Evolutionary conservation across 306 rosid genomes (phyloP).

Genomic region (Lathyrus oleraceus): DNA sequence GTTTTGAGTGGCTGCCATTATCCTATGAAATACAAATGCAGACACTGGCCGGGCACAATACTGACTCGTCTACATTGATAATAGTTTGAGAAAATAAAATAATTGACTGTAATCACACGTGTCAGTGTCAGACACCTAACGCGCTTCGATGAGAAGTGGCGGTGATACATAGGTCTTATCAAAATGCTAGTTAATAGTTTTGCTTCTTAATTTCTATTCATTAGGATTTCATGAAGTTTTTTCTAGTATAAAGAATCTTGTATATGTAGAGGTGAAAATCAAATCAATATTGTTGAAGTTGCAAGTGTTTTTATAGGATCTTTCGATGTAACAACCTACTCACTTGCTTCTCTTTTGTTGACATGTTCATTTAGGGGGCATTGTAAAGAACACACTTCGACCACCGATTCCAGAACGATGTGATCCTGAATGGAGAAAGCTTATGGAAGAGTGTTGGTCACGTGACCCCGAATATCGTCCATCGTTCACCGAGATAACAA

Average conservation of each 20-base stretch:
- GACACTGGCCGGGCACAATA: not conserved
- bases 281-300: not conserved
- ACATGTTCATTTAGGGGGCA: constrained; percentile 56
- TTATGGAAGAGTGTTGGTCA: constrained; percentile 83
- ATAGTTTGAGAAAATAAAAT: not conserved
- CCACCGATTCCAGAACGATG: constrained; percentile 61
- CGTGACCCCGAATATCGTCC: constrained; percentile 65
- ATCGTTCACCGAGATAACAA: constrained; percentile 65
- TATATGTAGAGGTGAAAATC: not conserved
- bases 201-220: not conserved
- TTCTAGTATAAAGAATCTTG: not conserved
- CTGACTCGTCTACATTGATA: not conserved
- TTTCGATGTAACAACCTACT: not conserved
- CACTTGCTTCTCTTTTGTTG: constrained; percentile 26
- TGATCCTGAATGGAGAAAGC: constrained; percentile 67
- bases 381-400: constrained; percentile 72
- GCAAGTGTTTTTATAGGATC: constrained; percentile 14
- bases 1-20: not conserved
- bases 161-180: not conserved
- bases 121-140: not conserved
- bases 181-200: not conserved
- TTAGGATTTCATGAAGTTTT: constrained; percentile 15
- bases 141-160: not conserved
- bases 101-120: not conserved
- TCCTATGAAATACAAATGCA: not conserved